Evolutionary conservation across 1,284 basidiomycete species (phyloP), one percentile per base, ranked within the genome.

Genomic region (Pseudozyma tsukubaensis): DNA sequence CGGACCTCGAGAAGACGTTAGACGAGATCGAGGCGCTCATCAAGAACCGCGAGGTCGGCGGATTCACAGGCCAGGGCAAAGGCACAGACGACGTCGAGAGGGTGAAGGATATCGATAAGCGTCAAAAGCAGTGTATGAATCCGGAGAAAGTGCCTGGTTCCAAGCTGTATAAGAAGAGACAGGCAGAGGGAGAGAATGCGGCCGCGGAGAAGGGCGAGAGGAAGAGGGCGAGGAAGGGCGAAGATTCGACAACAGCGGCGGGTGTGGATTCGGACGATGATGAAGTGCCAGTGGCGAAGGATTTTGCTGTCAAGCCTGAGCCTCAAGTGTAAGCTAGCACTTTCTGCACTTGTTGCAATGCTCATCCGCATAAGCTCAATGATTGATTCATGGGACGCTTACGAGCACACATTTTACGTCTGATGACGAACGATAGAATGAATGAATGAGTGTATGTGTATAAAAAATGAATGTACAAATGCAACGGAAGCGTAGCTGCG

Each of bases 1-100:
- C 87, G 3, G 88, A 91, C 34, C 89, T 95, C 21, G 89, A 91
- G 72, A 86, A 86, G 60, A 90, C 90, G 80, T 87, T 97, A 42
- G 87, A 73, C 19, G 50, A 55, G 42, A 71, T 77, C 10, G 62
- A 69, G n/a, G 48, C 39, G 12, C 18, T 77, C 2, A 55, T 72
- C 59, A 47, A 29, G 3, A 14, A 14, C 14, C 29, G 60, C 12
- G 67, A 72, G 53, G 37, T 36, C 16, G 55, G 69, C 16, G 74
- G 69, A 1, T 61, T 62, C 29, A 66, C 70, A 8, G 63, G 63
- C 7, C 21, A 49, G 14, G 62, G 65, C 11, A 68, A 67, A 18
- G 68, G 69, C 1, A 19, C 43, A 0, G 63, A 67, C 9, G 73
- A 77, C 45, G 40, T 78, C 21, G 79, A 78, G 29, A 62, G 57